Conservation (phyloP, 139 green algal genomes). For the Eudorina sp. region DNA sequence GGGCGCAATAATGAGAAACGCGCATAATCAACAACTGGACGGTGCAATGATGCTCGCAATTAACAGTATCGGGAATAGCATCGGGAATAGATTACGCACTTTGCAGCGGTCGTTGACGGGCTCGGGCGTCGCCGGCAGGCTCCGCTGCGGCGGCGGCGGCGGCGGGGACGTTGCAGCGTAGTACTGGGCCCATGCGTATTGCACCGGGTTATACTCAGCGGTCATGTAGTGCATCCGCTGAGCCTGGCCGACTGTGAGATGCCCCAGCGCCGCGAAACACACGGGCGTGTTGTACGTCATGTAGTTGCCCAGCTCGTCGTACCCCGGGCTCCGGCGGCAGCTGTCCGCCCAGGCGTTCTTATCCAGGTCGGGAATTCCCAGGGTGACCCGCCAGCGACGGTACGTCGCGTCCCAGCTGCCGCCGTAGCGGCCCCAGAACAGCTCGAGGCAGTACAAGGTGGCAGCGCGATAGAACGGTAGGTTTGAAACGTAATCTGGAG, state of each 20-base stretch:
- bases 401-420: not conserved
- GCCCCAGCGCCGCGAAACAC: constrained; percentile 14
- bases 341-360: constrained; percentile 16
- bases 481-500: too few relatives aligned
- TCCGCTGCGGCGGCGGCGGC: not conserved
- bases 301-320: constrained; percentile 45
- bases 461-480: not conserved
- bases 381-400: too few relatives aligned
- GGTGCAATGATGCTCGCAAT: too few relatives aligned
- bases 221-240: not conserved
- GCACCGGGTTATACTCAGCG: not conserved
- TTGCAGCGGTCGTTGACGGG: too few relatives aligned
- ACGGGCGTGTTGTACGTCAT: constrained; percentile 16
- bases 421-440: constrained; percentile 2
- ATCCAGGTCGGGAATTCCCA: not conserved
- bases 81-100: too few relatives aligned
- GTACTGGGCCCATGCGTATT: constrained; percentile 19
- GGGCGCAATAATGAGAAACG: too few relatives aligned
- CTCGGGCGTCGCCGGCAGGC: not conserved
- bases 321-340: not conserved
- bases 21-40: too few relatives aligned
- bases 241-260: not conserved
- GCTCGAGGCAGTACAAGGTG: constrained; percentile 2
- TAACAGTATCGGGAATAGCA: too few relatives aligned
- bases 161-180: not conserved